Percentiles rank a stretch among this genome's conserved stretches.
These are phyloP conservation scores for Rhodotorula sp. DNA, from an alignment of 1,284 basidiomycete species.

Conservation along the genomic window DNA sequence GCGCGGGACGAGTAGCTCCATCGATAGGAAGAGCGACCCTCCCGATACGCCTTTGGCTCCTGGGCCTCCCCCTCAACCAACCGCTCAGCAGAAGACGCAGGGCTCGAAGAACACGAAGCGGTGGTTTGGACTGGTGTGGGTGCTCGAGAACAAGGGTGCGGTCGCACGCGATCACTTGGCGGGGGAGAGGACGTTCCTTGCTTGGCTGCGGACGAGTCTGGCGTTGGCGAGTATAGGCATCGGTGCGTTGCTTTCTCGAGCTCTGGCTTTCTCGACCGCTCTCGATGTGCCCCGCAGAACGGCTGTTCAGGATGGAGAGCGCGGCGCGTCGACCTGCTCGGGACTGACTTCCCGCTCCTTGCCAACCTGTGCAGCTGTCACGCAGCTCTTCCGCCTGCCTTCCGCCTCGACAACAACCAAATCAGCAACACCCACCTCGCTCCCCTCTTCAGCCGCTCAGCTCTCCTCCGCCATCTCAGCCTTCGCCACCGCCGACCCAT, in stretches of 20 bases:
- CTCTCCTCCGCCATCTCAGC: neutral
- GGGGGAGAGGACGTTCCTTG: constrained; percentile 48
- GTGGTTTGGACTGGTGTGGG: constrained; percentile 15
- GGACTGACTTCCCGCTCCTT: neutral
- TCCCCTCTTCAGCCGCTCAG: neutral
- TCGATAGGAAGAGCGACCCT: neutral
- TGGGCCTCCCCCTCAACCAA: neutral
- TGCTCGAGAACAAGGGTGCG: constrained; percentile 44
- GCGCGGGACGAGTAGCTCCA: neutral
- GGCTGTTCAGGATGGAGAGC: neutral
- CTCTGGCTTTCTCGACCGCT: no score
- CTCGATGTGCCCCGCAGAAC: neutral
- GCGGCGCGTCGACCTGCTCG: neutral
- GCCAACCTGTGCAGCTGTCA: constrained; percentile 22
- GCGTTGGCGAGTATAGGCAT: constrained; percentile 40
- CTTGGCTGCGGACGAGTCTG: constrained; percentile 50
- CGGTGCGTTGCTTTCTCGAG: constrained; percentile 22
- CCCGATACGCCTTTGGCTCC: neutral
- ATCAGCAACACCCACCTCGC: neutral
- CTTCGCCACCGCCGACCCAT: neutral
- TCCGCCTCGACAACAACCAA: constrained; percentile 12
- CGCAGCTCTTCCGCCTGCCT: constrained; percentile 35
- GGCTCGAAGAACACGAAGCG: neutral
- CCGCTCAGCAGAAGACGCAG: neutral
- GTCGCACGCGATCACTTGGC: constrained; percentile 50